Conservation (phyloP, 441 rosid species). For the Gossypium gossypioides region DNA sequence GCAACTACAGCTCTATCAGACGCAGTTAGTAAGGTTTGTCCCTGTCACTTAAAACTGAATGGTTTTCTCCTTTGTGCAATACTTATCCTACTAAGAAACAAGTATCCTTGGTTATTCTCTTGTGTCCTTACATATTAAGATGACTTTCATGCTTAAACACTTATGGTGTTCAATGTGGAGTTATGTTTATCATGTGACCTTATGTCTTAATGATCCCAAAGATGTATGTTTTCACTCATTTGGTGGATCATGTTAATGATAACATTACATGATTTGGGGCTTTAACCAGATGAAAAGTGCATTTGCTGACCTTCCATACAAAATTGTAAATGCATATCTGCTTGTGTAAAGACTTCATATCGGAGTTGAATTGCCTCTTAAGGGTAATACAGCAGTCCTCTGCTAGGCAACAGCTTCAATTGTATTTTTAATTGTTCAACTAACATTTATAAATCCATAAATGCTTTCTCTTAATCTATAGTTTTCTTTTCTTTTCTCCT, state of each 20-base stretch:
- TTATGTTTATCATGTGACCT: neutral
- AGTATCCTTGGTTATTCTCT: neutral
- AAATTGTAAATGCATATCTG: neutral
- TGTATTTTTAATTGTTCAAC: neutral
- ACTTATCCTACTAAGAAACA: neutral
- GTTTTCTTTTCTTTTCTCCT: neutral
- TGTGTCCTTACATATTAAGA: neutral
- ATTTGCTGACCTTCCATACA: neutral
- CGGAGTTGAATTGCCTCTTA: neutral
- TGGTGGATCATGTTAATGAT: neutral
- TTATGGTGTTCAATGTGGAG: neutral
- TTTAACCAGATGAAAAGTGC: neutral
- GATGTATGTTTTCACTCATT: neutral
- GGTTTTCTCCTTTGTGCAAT: neutral
- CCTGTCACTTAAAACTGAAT: constrained; percentile 7
- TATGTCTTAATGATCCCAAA: neutral
- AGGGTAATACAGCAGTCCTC: neutral
- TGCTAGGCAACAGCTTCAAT: neutral
- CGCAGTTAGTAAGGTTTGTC: constrained; percentile 63
- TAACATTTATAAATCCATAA: neutral
- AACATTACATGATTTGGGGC: neutral
- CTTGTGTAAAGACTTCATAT: neutral
- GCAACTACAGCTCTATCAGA: constrained; percentile 70
- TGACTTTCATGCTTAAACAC: neutral
- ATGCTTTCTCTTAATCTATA: neutral